phyloP scores from a whole-genome alignment of 2,329 filamentous ascomycete species.

The Calycina herbarum region DNA sequence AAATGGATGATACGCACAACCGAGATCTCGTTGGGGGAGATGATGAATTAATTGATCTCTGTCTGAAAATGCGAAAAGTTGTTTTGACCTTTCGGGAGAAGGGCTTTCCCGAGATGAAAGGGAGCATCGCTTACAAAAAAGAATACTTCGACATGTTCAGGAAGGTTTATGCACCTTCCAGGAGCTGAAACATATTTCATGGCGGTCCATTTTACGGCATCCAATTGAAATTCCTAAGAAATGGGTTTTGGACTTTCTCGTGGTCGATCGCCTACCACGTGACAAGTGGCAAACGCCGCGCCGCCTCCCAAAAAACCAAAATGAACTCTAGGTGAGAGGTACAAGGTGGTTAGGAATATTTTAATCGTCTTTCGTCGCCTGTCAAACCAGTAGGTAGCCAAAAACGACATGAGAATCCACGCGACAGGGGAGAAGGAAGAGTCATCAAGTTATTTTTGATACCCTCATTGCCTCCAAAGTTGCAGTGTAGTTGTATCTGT shows the following conservation, averaged over 20 bases:
- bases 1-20: slow-evolving; percentile 29
- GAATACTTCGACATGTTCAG: slow-evolving; percentile 30
- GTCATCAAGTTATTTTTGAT: no score
- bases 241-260: neutral
- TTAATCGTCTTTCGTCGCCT: neutral
- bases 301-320: neutral
- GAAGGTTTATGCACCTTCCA: slow-evolving; percentile 23
- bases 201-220: neutral
- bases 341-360: no score
- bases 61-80: slow-evolving; percentile 26
- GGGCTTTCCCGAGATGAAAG: slow-evolving; percentile 30
- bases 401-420: neutral
- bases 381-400: neutral
- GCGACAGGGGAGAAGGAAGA: neutral
- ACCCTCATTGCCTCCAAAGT: no score
- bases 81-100: slow-evolving; percentile 29
- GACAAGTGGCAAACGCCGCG: neutral
- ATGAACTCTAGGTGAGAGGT: neutral
- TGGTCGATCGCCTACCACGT: neutral
- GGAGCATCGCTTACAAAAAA: slow-evolving; percentile 30
- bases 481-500: no score
- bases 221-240: neutral
- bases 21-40: slow-evolving; percentile 27
- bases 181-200: slow-evolving; percentile 12
- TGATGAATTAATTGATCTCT: slow-evolving; percentile 25